phyloP scores from a whole-genome alignment of 2,329 filamentous ascomycete species.

The Alternaria tenuissima region DNA sequence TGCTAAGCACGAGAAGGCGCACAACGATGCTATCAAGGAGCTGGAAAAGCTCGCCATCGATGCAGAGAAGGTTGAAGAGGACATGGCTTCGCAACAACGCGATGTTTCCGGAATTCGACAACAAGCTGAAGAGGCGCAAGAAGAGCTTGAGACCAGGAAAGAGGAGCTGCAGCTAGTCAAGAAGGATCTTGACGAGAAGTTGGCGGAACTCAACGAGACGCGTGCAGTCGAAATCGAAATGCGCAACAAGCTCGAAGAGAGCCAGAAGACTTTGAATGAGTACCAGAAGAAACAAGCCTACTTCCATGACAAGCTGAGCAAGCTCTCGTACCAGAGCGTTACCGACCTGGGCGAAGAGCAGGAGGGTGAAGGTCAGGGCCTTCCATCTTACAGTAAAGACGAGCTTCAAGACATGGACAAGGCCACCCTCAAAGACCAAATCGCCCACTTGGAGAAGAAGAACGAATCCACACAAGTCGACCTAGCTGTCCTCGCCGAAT shows the following conservation, averaged over 20 bases:
- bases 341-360: constrained; percentile 66
- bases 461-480: constrained; percentile 89
- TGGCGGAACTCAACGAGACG: constrained; percentile 84
- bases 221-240: constrained; percentile 94
- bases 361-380: constrained; percentile 50
- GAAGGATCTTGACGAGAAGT: constrained; percentile 85
- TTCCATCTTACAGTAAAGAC: constrained; percentile 81
- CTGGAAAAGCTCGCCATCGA: constrained; percentile 75
- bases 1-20: constrained; percentile 84
- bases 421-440: constrained; percentile 68
- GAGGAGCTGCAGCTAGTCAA: constrained; percentile 82
- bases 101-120: constrained; percentile 76
- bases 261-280: constrained; percentile 85
- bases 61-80: constrained; percentile 77
- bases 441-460: constrained; percentile 73
- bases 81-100: constrained; percentile 78
- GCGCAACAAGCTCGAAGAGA: constrained; percentile 97
- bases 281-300: constrained; percentile 85
- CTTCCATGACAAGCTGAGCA: constrained; percentile 89
- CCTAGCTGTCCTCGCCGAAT: constrained; percentile 84
- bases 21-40: constrained; percentile 80
- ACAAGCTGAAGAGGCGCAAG: constrained; percentile 82
- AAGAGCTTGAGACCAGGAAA: constrained; percentile 78
- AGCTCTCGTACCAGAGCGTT: constrained; percentile 83
- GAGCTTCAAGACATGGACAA: constrained; percentile 71